Evolutionary conservation across 2,329 filamentous ascomycete genomes (phyloP).

Genomic region (Fusarium nanum): DNA sequence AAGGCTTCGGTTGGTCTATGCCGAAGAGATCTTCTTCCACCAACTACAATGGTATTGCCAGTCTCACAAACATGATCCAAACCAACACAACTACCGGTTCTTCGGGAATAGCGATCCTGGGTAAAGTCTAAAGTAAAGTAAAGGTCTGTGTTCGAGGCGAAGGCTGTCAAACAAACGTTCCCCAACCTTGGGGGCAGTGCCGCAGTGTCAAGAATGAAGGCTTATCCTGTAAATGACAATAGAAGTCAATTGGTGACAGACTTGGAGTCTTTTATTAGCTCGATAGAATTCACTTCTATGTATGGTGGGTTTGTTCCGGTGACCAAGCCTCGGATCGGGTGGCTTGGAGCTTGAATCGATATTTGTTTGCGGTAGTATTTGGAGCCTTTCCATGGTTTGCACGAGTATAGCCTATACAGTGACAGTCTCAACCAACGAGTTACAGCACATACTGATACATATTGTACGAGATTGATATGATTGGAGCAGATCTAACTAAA

Average conservation of each 20-base stretch:
- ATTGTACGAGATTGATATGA: not conserved
- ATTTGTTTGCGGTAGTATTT: not conserved
- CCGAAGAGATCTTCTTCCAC: not conserved
- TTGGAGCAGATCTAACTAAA: not conserved
- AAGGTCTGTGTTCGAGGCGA: slow-evolving; percentile 1
- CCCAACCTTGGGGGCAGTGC: not conserved
- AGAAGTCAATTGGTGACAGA: not conserved
- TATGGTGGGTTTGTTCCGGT: slow-evolving; percentile 10
- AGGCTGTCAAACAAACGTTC: not conserved
- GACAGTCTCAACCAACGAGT: not conserved
- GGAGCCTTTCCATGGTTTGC: not conserved
- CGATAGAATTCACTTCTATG: not conserved
- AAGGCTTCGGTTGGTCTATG: not conserved
- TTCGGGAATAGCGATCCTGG: not conserved
- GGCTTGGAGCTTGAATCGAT: slow-evolving; percentile 18
- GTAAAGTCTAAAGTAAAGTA: not conserved
- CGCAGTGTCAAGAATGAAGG: slow-evolving; percentile 23
- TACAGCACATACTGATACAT: not conserved
- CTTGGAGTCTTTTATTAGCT: not conserved
- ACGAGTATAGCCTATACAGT: not conserved
- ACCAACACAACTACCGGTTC: not conserved
- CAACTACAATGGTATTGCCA: not conserved
- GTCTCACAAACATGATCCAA: not conserved
- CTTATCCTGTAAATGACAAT: slow-evolving; percentile 3
- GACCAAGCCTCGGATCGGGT: slow-evolving; percentile 13